Percentiles rank a stretch among this genome's conserved stretches.
Evolutionary conservation across 257 asterid genomes (phyloP).

Genomic region (Przewalskia tangutica): DNA sequence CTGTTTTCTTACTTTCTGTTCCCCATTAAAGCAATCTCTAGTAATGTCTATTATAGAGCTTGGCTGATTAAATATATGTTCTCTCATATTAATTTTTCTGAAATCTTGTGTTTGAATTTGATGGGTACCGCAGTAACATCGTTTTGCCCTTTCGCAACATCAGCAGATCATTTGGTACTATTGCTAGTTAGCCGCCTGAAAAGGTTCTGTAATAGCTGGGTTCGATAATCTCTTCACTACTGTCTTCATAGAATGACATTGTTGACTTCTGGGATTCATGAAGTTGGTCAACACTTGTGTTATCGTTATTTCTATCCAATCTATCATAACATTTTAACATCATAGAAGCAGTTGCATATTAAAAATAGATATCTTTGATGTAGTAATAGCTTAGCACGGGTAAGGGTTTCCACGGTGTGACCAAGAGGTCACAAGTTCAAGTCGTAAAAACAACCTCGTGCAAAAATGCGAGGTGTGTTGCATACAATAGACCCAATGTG

Average conservation of each 20-base stretch:
- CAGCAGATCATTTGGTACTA: not conserved
- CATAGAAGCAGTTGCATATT: not conserved
- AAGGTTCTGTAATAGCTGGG: not conserved
- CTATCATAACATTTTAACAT: not conserved
- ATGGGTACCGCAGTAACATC: not conserved
- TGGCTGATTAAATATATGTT: not conserved
- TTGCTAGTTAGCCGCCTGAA: not conserved
- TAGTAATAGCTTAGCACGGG: not conserved
- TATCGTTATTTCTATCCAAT: not conserved
- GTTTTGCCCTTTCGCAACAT: not conserved
- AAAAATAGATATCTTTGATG: not conserved
- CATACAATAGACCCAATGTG: not conserved
- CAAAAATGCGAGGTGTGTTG: not conserved
- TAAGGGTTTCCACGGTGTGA: not conserved
- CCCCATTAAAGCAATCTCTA: not conserved
- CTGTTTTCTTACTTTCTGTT: not conserved
- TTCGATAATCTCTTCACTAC: not conserved
- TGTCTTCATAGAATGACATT: not conserved
- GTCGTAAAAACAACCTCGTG: not conserved
- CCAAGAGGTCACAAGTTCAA: not conserved
- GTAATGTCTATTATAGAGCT: not conserved
- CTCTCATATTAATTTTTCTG: not conserved
- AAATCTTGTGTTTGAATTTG: not conserved
- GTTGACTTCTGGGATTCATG: not conserved
- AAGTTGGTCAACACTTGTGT: not conserved